Percentiles rank a stretch among this genome's conserved stretches.
Conservation (phyloP, 192 early-diverging fungal species). For the Jimgerdemannia lactiflua region DNA sequence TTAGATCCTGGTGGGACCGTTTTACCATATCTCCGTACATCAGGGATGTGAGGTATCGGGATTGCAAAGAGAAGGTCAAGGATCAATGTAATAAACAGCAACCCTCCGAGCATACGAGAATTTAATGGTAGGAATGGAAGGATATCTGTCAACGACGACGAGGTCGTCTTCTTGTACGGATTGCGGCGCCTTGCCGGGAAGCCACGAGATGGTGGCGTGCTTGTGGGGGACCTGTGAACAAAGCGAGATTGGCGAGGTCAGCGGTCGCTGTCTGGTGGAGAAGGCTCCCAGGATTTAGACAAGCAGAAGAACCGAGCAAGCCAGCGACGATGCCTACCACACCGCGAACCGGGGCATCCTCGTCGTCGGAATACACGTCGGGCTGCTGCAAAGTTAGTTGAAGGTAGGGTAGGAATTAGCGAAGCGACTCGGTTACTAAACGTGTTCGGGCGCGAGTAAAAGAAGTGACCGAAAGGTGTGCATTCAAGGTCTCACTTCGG, state of each 20-base stretch:
- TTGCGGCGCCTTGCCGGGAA: conserved; percentile 24
- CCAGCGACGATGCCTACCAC: not conserved
- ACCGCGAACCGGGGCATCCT: not conserved
- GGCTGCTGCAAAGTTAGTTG: not conserved
- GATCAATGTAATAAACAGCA: not conserved
- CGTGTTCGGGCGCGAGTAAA: no score
- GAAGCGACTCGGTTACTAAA: no score
- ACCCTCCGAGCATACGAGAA: no score
- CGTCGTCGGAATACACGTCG: not conserved
- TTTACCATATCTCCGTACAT: conserved; percentile 40
- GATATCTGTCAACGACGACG: conserved; percentile 24
- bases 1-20: conserved; percentile 27
- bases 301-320: no score
- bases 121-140: not conserved
- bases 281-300: no score
- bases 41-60: conserved; percentile 12
- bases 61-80: not conserved
- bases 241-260: not conserved
- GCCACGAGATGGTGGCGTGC: conserved; percentile 33
- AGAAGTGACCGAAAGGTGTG: not conserved
- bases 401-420: not conserved
- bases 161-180: conserved; percentile 30
- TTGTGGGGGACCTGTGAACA: conserved; percentile 22
- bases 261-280: not conserved
- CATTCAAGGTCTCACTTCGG: conserved; percentile 18